A percentile compares a stretch with the other conserved stretches of the same genome.
These are phyloP conservation scores for rapeseed (Brassica napus) DNA, from an alignment of 345 rosid genomes.

Conservation along the genomic window DNA sequence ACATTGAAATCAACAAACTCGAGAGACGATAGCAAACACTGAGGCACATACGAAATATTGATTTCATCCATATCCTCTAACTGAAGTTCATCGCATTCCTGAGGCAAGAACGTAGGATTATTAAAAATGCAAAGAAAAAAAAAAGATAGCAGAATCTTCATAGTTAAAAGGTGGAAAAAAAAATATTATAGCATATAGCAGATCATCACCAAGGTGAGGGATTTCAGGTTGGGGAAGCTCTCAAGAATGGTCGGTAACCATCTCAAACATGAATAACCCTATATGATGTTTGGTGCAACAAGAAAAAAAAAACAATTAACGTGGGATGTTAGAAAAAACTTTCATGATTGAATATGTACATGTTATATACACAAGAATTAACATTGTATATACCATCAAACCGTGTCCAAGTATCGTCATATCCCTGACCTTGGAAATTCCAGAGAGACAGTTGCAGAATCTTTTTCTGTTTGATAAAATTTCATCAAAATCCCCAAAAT, in stretches of 20 bases:
- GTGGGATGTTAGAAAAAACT: neutral
- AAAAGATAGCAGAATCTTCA: neutral
- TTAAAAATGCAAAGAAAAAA: neutral
- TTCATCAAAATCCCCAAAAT: neutral
- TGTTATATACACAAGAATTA: neutral
- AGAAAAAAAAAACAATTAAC: neutral
- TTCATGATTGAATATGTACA: neutral
- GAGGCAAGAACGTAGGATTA: neutral
- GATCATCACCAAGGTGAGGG: neutral
- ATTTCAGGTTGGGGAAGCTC: neutral
- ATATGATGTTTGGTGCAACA: neutral
- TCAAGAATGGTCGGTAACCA: neutral
- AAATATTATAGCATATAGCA: neutral
- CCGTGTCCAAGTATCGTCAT: neutral
- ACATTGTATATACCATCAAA: neutral
- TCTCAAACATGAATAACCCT: neutral
- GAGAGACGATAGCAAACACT: constrained; percentile 6
- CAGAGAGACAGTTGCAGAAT: neutral
- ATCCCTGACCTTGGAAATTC: neutral
- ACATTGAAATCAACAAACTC: neutral
- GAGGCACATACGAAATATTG: neutral
- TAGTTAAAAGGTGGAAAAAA: neutral
- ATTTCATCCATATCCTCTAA: neutral
- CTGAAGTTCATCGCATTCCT: neutral
- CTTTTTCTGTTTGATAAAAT: neutral